A percentile compares a stretch with the other conserved stretches of the same genome.
Conservation (phyloP, 2,329 filamentous ascomycete genomes). For the Hypoxylon sp. region DNA sequence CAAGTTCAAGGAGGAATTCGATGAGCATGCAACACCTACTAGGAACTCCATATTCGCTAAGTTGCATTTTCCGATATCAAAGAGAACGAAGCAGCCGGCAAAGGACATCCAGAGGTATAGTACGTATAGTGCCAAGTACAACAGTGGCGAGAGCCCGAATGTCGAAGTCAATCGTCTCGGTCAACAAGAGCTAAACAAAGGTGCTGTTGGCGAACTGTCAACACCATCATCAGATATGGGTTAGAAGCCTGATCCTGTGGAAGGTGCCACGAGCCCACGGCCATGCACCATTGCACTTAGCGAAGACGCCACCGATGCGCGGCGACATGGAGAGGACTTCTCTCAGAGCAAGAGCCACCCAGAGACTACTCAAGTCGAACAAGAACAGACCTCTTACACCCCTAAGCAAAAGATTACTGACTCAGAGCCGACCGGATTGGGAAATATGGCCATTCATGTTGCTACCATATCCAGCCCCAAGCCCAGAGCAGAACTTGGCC, state of each 20-base stretch:
- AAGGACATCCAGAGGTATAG: conserved; percentile 28
- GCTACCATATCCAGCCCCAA: conserved; percentile 3
- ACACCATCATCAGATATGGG: conserved; percentile 3
- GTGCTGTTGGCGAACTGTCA: background rate
- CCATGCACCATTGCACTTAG: conserved; percentile 35
- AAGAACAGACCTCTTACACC: background rate
- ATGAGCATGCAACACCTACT: conserved; percentile 41
- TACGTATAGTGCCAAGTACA: conserved; percentile 5
- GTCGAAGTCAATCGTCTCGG: background rate
- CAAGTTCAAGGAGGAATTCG: conserved; percentile 61
- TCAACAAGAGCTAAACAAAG: conserved; percentile 4
- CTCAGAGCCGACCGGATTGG: background rate
- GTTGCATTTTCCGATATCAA: conserved; percentile 56
- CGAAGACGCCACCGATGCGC: conserved; percentile 21
- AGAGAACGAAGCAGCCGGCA: conserved; percentile 50
- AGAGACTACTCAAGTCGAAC: conserved; percentile 11
- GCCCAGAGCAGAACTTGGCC: conserved; percentile 17
- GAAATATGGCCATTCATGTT: background rate
- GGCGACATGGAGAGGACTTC: background rate
- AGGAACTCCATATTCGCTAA: conserved; percentile 56
- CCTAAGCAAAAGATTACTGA: background rate
- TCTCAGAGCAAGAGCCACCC: conserved; percentile 2
- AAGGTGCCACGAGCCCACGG: conserved; percentile 32
- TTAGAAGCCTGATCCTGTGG: conserved; percentile 20
- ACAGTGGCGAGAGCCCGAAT: background rate